Conservation (phyloP, 2,329 filamentous ascomycete species). For the Torrubiella hemipterigena region DNA sequence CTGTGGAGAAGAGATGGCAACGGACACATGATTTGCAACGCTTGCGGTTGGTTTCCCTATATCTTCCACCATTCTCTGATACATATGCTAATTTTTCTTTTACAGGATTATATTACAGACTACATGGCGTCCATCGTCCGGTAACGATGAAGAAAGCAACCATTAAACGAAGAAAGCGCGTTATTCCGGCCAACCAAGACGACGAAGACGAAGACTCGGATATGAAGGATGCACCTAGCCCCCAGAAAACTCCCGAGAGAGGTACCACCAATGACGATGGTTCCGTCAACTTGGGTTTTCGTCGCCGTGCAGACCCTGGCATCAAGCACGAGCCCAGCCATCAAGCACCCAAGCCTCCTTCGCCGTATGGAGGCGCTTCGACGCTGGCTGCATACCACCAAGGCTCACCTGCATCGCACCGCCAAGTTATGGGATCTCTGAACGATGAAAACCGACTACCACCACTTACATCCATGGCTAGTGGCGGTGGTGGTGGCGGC, state of each 20-base stretch:
- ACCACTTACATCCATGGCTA: constrained; percentile 39
- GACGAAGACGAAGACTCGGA: constrained; percentile 37
- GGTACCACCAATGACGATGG: constrained; percentile 52
- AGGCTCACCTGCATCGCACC: constrained; percentile 24
- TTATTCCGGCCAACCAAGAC: constrained; percentile 63
- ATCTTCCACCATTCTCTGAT: not conserved
- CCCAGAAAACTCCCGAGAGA: constrained; percentile 30
- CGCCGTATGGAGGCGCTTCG: too few species aligned
- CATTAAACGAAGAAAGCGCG: constrained; percentile 90
- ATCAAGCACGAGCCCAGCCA: too few species aligned
- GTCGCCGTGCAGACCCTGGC: constrained; percentile 33
- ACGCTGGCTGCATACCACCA: constrained; percentile 42
- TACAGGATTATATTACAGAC: constrained; percentile 84
- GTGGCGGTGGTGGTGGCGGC: too few species aligned
- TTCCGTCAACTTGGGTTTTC: constrained; percentile 49
- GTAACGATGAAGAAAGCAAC: constrained; percentile 98
- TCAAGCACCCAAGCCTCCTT: too few species aligned
- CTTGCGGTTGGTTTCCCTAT: constrained; percentile 62
- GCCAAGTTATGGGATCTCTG: constrained; percentile 26
- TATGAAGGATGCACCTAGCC: constrained; percentile 24
- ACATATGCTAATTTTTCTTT: not conserved
- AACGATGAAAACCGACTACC: constrained; percentile 47
- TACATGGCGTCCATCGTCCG: constrained; percentile 85
- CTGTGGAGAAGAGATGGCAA: constrained; percentile 90
- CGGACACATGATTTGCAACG: constrained; percentile 96